Evolutionary conservation across 139 green algal species (phyloP), one percentile per base, ranked within the genome.

Genomic region (Coelastrella sp.): DNA sequence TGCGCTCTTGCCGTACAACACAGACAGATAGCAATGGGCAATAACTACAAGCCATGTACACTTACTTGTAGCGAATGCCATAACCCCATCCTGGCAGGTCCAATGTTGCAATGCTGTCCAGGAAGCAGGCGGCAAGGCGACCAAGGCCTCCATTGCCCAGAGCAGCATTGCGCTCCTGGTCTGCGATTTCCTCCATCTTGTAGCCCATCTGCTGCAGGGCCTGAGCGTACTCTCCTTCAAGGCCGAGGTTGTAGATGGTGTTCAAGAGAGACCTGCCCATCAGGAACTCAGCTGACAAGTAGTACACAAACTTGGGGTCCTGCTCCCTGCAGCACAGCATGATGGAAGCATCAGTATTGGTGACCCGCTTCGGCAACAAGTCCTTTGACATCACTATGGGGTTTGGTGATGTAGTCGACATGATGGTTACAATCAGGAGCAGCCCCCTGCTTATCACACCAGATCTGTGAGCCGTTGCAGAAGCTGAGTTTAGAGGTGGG

Each of bases 141-240:
- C 98, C 98, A 75, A 99, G 94, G n/a, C 98, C 98, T 45, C 98
- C 98, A 85, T 99, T 99, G 74, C 98, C 98, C 81, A 99, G 94
- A 1, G 96, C 96, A 0, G 98, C 95, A 84, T 98, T 82, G 95
- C 73, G 78, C 71, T 89, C 86, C 71, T 76, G 78, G 48, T 94
- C 87, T 8, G 82, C 83, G 17, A 95, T 62, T 5, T 82, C 89
- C 87, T 98, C 94, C 53, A 97, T 85, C 79, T 91, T 88, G 88
- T 97, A 94, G 35, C 90, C 94, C 79, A 84, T 48, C 74, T 76
- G 43, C 37, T 66, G 32, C 34, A 86, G 48, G 8, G 66, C 80
- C 64, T 86, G 38, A 38, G 60, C 78, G 27, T 84, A 84, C 78
- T 84, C 59, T 2, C 78, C 78, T 11, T 40, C 66, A 45, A 99